These are phyloP conservation scores for Phytophthora pseudosyringae DNA, from an alignment of 352 stramenopile genomes.

Conservation along the genomic window DNA sequence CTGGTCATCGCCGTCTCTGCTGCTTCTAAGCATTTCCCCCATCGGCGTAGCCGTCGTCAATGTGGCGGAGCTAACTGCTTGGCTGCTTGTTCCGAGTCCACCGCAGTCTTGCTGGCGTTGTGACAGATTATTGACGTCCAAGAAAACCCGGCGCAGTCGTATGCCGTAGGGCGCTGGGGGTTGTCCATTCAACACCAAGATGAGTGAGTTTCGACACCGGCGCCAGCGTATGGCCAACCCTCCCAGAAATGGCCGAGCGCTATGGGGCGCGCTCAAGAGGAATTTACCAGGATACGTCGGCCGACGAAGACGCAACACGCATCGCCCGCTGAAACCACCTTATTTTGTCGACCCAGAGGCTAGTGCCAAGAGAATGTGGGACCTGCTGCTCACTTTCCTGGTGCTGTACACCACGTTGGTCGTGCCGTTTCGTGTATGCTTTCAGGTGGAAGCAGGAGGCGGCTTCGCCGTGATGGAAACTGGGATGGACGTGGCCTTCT, in stretches of 20 bases:
- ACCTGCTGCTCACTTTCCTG: slow-evolving; percentile 62
- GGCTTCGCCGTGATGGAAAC: slow-evolving; percentile 56
- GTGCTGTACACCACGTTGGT: slow-evolving; percentile 82
- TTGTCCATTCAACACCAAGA: slow-evolving; percentile 17
- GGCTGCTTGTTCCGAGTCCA: slow-evolving; percentile 22
- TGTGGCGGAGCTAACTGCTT: slow-evolving; percentile 29
- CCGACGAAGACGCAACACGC: slow-evolving; percentile 36
- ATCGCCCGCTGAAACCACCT: slow-evolving; percentile 33
- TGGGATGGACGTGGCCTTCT: slow-evolving; percentile 76
- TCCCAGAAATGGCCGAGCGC: slow-evolving; percentile 45
- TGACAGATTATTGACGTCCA: slow-evolving; percentile 2
- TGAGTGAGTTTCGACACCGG: slow-evolving; percentile 26
- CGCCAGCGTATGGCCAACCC: slow-evolving; percentile 29
- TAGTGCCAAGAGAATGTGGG: slow-evolving; percentile 65
- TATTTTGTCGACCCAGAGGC: slow-evolving; percentile 76
- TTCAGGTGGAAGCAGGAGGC: slow-evolving; percentile 63
- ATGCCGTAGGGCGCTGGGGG: slow-evolving; percentile 19
- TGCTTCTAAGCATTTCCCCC: slow-evolving; percentile 9
- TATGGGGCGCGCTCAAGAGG: slow-evolving; percentile 63
- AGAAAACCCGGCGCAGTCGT: slow-evolving; percentile 16
- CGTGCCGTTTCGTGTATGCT: slow-evolving; percentile 83
- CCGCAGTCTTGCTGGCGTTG: slow-evolving; percentile 11
- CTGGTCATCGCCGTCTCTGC: slow-evolving; percentile 19
- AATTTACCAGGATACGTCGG: slow-evolving; percentile 60
- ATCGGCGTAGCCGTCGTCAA: slow-evolving; percentile 37